phyloP scores from a whole-genome alignment of 2,329 filamentous ascomycete species.

The Cercospora sp. region DNA sequence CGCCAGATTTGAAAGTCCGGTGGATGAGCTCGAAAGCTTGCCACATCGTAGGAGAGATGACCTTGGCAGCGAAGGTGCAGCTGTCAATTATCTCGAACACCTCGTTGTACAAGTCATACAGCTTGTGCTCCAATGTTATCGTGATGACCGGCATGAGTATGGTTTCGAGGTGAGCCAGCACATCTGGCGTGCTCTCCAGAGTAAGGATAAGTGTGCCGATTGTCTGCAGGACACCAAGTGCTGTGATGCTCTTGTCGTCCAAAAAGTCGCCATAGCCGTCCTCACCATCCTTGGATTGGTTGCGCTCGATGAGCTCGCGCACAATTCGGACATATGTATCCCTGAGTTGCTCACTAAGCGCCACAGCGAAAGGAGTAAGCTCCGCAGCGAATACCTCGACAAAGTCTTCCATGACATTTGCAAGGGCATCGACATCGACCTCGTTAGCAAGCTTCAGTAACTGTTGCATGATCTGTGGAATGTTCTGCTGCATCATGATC shows the following conservation, averaged over 20 bases:
- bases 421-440: constrained; percentile 93
- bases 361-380: constrained; percentile 93
- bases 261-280: constrained; percentile 85
- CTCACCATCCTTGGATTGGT: constrained; percentile 72
- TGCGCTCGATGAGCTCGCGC: constrained; percentile 85
- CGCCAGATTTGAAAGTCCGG: constrained; percentile 93
- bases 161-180: constrained; percentile 89
- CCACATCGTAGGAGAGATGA: constrained; percentile 97
- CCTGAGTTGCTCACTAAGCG: constrained; percentile 89
- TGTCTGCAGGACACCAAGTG: constrained; percentile 91
- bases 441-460: constrained; percentile 95
- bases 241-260: constrained; percentile 98
- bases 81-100: constrained; percentile 99
- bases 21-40: constrained; percentile 96
- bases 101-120: constrained; percentile 97
- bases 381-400: constrained; percentile 98
- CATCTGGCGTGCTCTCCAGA: constrained; percentile 93
- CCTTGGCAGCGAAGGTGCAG: constrained; percentile 96
- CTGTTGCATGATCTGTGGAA: constrained; percentile 99
- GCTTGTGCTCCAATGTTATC: constrained; percentile 94
- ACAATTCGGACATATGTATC: constrained; percentile 96
- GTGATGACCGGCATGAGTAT: constrained; percentile 97
- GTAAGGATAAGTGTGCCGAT: constrained; percentile 97
- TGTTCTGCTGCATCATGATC: constrained; percentile 94
- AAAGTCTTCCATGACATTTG: constrained; percentile 99